Base-by-base conservation (phyloP, 1,139 yeast species). In the Saccharomyces hybrid region DNA sequence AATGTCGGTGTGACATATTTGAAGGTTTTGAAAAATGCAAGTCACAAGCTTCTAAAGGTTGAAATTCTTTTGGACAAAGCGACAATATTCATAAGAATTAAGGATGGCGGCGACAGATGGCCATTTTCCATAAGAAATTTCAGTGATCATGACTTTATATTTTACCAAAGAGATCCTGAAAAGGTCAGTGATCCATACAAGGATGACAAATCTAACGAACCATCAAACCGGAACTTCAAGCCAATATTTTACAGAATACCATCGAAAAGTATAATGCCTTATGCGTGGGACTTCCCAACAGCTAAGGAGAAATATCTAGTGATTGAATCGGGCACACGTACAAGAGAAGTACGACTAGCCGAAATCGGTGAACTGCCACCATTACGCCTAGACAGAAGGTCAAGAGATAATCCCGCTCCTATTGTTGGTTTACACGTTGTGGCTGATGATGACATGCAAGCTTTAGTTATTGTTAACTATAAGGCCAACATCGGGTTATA, bases 281-380 rank as follows among this genome's bases (percentile, higher is more conserved):
- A 93, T 70, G 90, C 99, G 0, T 95, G 96, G 89, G 99, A 95
- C 68, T 93, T 82, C 71, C 99, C 99, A 0, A 89, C 95, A 54
- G 97, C 96, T 0, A 75, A 82, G 11, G 80, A 86, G 49, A 91
- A 90, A 68, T 96, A 91, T 65, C 72, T 95, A 38, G 78, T 89
- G 2, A 73, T 95, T 29, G 77, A 91, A 57, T 75, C 84, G 7
- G 86, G 84, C 55, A 88, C 88, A 1, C 77, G 85, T 47, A 93
- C 88, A 66, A 77, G 98, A 57, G 81, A 83, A 42, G 79, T 95
- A 19, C 95, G 89, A 64, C 72, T 95, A 51, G 95, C 96, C 0
- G 99, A 93, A 68, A 90, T 95, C 63, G 99, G 99, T 27, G 86
- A 85, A 58, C 75, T 90, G 59, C 84, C 84, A 57, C 98, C 98